Conservation (phyloP, 768 basidiomycete genomes). For the Pisolithus orientalis region DNA sequence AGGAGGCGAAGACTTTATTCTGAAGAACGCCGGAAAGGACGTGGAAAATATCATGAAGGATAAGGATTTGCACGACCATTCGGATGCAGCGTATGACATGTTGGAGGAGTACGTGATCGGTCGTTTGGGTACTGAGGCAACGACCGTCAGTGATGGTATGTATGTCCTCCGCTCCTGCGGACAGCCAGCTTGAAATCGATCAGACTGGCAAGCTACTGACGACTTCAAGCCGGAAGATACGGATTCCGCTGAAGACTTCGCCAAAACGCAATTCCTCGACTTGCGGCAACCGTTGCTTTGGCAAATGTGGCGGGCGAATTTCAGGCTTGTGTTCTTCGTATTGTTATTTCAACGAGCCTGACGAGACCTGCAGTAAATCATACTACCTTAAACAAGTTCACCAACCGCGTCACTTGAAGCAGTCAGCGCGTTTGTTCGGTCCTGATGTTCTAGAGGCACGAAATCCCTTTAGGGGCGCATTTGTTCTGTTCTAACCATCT, state of each 20-base stretch:
- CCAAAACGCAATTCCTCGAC: slow-evolving; percentile 89
- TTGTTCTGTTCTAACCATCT: background rate
- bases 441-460: slow-evolving; percentile 73
- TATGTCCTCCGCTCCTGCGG: slow-evolving; percentile 4
- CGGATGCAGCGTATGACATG: slow-evolving; percentile 88
- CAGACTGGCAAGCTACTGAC: slow-evolving; percentile 87
- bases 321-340: slow-evolving; percentile 45
- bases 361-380: slow-evolving; percentile 55
- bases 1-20: slow-evolving; percentile 88
- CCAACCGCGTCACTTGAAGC: slow-evolving; percentile 82
- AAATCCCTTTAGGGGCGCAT: background rate
- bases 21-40: slow-evolving; percentile 80
- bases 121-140: slow-evolving; percentile 67
- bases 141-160: slow-evolving; percentile 73
- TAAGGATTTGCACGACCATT: slow-evolving; percentile 77
- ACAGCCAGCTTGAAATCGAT: background rate
- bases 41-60: slow-evolving; percentile 79
- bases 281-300: slow-evolving; percentile 74
- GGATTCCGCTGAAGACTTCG: slow-evolving; percentile 71
- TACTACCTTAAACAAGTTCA: slow-evolving; percentile 97
- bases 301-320: slow-evolving; percentile 87
- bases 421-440: slow-evolving; percentile 85
- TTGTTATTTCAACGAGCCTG: background rate
- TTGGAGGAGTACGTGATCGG: slow-evolving; percentile 85
- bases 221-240: slow-evolving; percentile 92